Conservation (phyloP, 2,329 filamentous ascomycete genomes). For the Phaeosphaeriaceae sp. region DNA sequence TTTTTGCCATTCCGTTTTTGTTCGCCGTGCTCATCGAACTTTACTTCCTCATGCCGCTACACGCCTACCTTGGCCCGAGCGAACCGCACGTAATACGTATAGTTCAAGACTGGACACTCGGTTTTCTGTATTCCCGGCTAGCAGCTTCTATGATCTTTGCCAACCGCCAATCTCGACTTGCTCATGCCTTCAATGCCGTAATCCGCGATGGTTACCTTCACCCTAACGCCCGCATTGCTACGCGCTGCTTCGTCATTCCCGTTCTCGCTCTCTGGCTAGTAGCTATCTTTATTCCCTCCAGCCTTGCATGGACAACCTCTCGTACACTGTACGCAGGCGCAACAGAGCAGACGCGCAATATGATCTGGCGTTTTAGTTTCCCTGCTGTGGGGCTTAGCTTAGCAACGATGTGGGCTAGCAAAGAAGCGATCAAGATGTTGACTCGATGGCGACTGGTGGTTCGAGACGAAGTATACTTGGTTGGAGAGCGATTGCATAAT, state of each 20-base stretch:
- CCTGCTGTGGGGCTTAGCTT: constrained; percentile 63
- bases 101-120: constrained; percentile 92
- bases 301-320: constrained; percentile 62
- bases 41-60: constrained; percentile 84
- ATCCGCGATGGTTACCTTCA: constrained; percentile 73
- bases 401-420: constrained; percentile 59
- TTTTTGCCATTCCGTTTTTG: constrained; percentile 80
- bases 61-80: constrained; percentile 67
- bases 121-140: constrained; percentile 87
- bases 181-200: constrained; percentile 75
- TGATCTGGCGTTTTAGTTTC: constrained; percentile 73
- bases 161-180: constrained; percentile 72
- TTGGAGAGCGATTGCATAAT: constrained; percentile 93
- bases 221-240: constrained; percentile 80
- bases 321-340: constrained; percentile 43
- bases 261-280: constrained; percentile 65
- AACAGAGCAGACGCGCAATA: constrained; percentile 58
- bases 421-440: constrained; percentile 62
- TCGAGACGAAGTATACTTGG: constrained; percentile 92
- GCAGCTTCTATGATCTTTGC: constrained; percentile 71
- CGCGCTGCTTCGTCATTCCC: constrained; percentile 85
- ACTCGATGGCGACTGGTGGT: constrained; percentile 80
- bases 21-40: constrained; percentile 83
- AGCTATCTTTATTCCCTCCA: constrained; percentile 70
- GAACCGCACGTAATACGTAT: constrained; percentile 77